A percentile compares a stretch with the other conserved stretches of the same genome.
Evolutionary conservation across 148 eudicot genomes (phyloP).

Genomic region (Heliamphora exappendiculata): DNA sequence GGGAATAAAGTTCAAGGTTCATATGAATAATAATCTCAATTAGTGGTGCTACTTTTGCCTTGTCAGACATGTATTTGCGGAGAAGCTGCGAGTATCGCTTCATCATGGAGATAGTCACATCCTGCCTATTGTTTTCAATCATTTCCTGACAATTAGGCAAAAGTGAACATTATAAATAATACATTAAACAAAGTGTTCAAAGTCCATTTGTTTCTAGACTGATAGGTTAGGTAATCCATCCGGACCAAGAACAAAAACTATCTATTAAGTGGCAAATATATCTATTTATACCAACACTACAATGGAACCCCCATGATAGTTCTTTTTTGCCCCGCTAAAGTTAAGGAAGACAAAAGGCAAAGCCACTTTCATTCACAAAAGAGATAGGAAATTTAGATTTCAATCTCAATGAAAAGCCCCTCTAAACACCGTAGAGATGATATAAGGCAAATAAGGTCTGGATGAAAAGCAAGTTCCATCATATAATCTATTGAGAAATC

Average conservation of each 20-base stretch:
- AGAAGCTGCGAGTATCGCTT: slow-evolving; percentile 76
- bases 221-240: background rate
- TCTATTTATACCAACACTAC: background rate
- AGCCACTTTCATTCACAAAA: background rate
- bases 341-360: background rate
- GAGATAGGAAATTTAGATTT: background rate
- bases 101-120: slow-evolving; percentile 75
- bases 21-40: slow-evolving; percentile 60
- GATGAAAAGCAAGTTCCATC: background rate
- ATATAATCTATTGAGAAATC: background rate
- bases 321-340: background rate
- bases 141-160: slow-evolving; percentile 48
- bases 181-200: background rate
- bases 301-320: background rate
- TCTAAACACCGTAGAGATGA: background rate
- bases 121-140: slow-evolving; percentile 54
- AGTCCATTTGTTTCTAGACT: background rate
- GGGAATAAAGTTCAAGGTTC: slow-evolving; percentile 91
- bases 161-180: background rate
- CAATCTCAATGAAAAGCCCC: background rate
- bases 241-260: background rate
- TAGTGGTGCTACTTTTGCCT: slow-evolving; percentile 71
- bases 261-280: background rate
- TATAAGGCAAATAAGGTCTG: background rate
- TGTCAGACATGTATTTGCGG: slow-evolving; percentile 80